Evolutionary conservation across 768 basidiomycete genomes (phyloP), one percentile per base, ranked within the genome.

Genomic region (Xerocomellus chrysenteron): DNA sequence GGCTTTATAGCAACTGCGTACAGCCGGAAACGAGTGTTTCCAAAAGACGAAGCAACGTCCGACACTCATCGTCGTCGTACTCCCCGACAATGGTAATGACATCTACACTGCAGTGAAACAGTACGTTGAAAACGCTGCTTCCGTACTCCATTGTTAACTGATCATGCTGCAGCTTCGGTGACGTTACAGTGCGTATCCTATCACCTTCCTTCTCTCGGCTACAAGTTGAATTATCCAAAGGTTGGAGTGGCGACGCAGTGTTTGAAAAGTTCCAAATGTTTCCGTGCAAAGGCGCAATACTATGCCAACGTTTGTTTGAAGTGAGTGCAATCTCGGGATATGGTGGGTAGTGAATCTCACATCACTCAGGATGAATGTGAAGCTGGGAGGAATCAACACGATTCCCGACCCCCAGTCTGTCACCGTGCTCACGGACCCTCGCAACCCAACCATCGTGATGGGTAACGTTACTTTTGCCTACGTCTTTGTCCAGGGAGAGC

Each of bases 281-380:
- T 72, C 60, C 74, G 80, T 5, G 90, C 87, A 0, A 90, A 85
- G 56, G 72, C 81, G 0, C 91, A 92, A 59, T 93, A 92, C 62
- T 92, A 79, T 56, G 90, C 90, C 1, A 93, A 92, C 57, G 86
- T 92, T 7, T 84, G 82, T 61, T 69, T 92, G 33, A 92, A 92
- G 90, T 90, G 52, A 61, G 84, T 72, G 9, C 30, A 26, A 36
- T 24, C 30, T 28, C n/a, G 12, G n/a, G n/a, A 33, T 52, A 8
- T 5, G 30, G 14, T 21, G 16, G 26, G 14, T 53, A 39, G 10
- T 26, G 30, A 28, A 48, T 39, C 48, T 56, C 55, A 54, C 50
- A 37, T 17, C 4, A 26, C 24, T 21, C 57, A 92, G 90, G 68
- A 79, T 92, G 62, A 92, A 92, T 57, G 90, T 90, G 19, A 92